phyloP scores from a whole-genome alignment of 208 protist species.

The Trypanosoma brucei region DNA sequence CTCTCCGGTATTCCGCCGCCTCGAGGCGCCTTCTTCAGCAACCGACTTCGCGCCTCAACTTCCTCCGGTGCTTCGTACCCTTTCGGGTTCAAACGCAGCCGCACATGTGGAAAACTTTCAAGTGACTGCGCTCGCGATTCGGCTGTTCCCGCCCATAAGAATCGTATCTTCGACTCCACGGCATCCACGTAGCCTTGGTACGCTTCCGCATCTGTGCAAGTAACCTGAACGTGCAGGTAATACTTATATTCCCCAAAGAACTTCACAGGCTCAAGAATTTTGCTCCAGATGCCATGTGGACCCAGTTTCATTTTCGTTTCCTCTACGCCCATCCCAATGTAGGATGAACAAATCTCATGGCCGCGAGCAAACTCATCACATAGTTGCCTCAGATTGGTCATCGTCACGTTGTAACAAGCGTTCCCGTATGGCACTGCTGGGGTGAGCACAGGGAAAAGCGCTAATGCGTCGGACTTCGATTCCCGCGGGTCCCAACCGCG shows the following conservation, averaged over 20 bases:
- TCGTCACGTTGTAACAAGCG: slow-evolving; percentile 95
- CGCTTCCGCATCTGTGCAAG: slow-evolving; percentile 63
- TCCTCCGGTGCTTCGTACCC: slow-evolving; percentile 81
- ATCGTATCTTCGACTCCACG: slow-evolving; percentile 86
- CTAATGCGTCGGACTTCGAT: slow-evolving; percentile 85
- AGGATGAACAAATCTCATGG: slow-evolving; percentile 57
- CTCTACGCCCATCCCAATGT: slow-evolving; percentile 38
- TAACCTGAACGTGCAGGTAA: slow-evolving; percentile 81
- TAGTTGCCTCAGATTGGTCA: slow-evolving; percentile 92
- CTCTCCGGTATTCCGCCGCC: background rate
- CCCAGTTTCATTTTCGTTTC: slow-evolving; percentile 56
- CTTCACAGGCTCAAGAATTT: slow-evolving; percentile 62
- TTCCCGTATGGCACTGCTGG: slow-evolving; percentile 97
- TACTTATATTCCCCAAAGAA: slow-evolving; percentile 83
- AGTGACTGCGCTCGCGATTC: slow-evolving; percentile 65
- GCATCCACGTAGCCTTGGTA: slow-evolving; percentile 82
- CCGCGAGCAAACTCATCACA: slow-evolving; percentile 94
- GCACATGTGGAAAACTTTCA: slow-evolving; percentile 66
- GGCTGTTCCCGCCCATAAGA: slow-evolving; percentile 77
- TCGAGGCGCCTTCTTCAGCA: slow-evolving; percentile 24
- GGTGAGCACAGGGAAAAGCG: slow-evolving; percentile 98
- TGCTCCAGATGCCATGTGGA: slow-evolving; percentile 72
- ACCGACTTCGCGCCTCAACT: slow-evolving; percentile 39
- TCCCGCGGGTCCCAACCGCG: slow-evolving; percentile 79
- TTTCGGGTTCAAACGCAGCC: slow-evolving; percentile 67